Conservation (phyloP, 441 rosid genomes). For the Erodium texanum region DNA sequence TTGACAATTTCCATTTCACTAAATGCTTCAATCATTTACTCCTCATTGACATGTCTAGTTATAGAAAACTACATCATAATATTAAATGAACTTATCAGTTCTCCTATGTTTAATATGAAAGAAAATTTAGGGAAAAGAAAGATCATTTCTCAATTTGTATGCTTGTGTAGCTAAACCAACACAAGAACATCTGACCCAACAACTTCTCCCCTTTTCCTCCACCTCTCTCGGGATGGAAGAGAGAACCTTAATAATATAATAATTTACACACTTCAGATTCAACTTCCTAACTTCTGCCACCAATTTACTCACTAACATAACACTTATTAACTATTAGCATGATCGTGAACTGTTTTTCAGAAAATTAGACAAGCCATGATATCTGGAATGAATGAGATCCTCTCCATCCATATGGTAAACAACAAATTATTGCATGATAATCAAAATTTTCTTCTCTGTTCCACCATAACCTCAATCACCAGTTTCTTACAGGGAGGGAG, state of each 20-base stretch:
- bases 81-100: background rate
- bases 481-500: background rate
- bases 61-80: background rate
- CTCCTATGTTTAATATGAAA: background rate
- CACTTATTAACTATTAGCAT: background rate
- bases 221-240: background rate
- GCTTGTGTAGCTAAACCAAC: background rate
- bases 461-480: background rate
- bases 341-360: slow-evolving; percentile 1
- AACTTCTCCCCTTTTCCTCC: background rate
- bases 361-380: background rate
- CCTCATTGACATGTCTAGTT: background rate
- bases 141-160: background rate
- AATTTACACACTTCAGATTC: background rate
- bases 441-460: background rate
- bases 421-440: background rate
- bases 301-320: background rate
- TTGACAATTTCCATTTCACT: background rate
- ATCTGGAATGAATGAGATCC: background rate
- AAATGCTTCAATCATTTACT: background rate
- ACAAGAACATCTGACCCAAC: background rate
- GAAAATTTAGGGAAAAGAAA: background rate
- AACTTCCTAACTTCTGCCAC: background rate
- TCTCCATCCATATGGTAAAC: background rate
- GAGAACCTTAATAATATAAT: background rate